phyloP scores from a whole-genome alignment of 495 filamentous ascomycete species.

The Xylaria grammica region DNA sequence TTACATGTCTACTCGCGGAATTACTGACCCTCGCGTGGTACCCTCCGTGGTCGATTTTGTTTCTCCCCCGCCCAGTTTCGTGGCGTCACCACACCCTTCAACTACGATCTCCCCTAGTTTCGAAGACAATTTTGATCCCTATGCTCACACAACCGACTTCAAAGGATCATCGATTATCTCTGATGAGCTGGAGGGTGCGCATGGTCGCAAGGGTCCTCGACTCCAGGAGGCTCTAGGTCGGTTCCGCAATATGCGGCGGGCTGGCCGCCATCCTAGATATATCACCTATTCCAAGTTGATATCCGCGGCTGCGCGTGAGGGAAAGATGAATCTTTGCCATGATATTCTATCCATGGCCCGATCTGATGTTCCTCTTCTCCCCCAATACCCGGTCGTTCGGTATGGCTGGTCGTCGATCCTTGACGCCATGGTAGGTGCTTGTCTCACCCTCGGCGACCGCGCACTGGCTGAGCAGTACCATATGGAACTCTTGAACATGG shows the following conservation, averaged over 20 bases:
- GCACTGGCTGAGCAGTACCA: conserved; percentile 82
- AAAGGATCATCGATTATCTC: conserved; percentile 88
- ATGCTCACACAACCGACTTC: conserved; percentile 86
- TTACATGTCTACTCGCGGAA: conserved; percentile 67
- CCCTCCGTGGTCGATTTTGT: conserved; percentile 38
- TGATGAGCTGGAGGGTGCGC: conserved; percentile 78
- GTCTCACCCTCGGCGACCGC: conserved; percentile 82
- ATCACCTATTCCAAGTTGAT: conserved; percentile 96
- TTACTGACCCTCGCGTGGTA: conserved; percentile 51
- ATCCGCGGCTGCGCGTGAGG: conserved; percentile 81
- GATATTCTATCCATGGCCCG: conserved; percentile 89
- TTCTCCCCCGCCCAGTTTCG: conserved; percentile 37
- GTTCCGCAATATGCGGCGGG: conserved; percentile 90
- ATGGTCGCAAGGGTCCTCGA: conserved; percentile 68
- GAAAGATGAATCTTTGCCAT: conserved; percentile 76
- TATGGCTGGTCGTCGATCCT: conserved; percentile 95
- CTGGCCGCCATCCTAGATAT: conserved; percentile 89
- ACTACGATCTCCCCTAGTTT: conserved; percentile 50
- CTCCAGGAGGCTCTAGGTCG: conserved; percentile 81
- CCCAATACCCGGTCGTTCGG: conserved; percentile 80
- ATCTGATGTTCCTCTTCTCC: conserved; percentile 80
- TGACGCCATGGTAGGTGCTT: conserved; percentile 94
- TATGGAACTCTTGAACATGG: conserved; percentile 85
- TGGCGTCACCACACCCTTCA: conserved; percentile 43
- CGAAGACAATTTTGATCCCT: conserved; percentile 87